A percentile compares a stretch with the other conserved stretches of the same genome.
Conservation (phyloP, 306 rosid species). For the Lathyrus aphaca region DNA sequence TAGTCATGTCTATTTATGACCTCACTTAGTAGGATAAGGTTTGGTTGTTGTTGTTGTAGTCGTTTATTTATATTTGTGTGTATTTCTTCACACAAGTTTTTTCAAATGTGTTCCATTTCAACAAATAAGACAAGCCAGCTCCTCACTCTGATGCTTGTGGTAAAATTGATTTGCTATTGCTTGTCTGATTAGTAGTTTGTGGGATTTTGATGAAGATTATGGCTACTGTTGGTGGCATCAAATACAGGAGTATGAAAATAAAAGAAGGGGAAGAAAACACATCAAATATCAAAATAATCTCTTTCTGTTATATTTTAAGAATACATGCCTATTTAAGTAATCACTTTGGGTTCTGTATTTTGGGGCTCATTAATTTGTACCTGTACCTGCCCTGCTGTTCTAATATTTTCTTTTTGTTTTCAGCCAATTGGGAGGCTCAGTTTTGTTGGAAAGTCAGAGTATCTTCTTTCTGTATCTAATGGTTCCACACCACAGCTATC, state of each 20-base stretch:
- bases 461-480: slow-evolving; percentile 65
- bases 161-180: slow-evolving; percentile 14
- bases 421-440: slow-evolving; percentile 72
- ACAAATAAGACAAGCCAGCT: slow-evolving; percentile 22
- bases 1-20: slow-evolving; percentile 3
- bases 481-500: slow-evolving; percentile 78
- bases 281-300: background rate
- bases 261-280: background rate
- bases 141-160: slow-evolving; percentile 9
- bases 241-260: background rate
- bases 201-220: slow-evolving; percentile 19
- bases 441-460: slow-evolving; percentile 85
- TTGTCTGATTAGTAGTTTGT: slow-evolving; percentile 15
- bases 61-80: background rate
- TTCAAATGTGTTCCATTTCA: slow-evolving; percentile 10
- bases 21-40: no score
- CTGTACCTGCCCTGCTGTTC: slow-evolving; percentile 6
- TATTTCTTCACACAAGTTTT: slow-evolving; percentile 15
- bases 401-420: background rate
- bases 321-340: slow-evolving; percentile 5
- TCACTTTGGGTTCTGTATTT: slow-evolving; percentile 22
- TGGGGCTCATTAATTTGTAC: slow-evolving; percentile 14
- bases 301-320: slow-evolving; percentile 7
- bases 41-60: background rate
- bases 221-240: slow-evolving; percentile 17